Base-by-base conservation (phyloP, 2,329 filamentous ascomycete species). In the Fusarium gaditjirri region DNA sequence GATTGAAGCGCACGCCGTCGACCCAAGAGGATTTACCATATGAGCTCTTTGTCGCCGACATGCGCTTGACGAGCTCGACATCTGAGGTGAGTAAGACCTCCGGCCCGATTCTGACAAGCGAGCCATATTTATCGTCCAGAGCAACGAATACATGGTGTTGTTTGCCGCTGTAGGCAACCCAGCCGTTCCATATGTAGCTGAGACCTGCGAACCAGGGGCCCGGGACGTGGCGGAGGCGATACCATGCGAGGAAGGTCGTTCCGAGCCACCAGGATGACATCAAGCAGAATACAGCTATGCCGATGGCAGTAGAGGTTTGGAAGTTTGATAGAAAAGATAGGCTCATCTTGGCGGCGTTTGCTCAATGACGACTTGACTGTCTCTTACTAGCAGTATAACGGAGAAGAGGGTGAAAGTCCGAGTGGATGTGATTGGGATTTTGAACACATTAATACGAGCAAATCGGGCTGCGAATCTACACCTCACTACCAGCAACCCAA, bases 161-260 rank as follows among this genome's bases (percentile, higher is more conserved):
- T 27, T 39, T 21, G 6, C 61, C 57, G 2, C 17, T 62, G 43
- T 53, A 63, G 4, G 38, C 44, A 2, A 29, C 19, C 44, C 44
- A 38, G 7, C 44, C 57, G 27, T 16, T 46, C 61, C 57, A 63
- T 10, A 62, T 31, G 57, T 63, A 63, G 44, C 38, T 63, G 11
- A 62, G 49, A 5, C 57, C 25, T 12, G 61, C 44, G 11, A 33
- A 8, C 43, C 44, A 63, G 12, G 57, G 61, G 1, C 61, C 61
- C 19, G 61, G 61, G 8, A 63, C 29, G n/a, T 63, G 57, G 2
- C n/a, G 38, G 6, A 62, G 43, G 8, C 61, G 61, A 9, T 52
- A 42, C 57, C 58, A 63, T 21, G 44, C 4, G 13, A 52, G 5
- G 7, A 53, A 11, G 2, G 38, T 17, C 9, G 31, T 31, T 4